Conservation (phyloP, 345 rosid species). For the Eucalyptus caleyi region DNA sequence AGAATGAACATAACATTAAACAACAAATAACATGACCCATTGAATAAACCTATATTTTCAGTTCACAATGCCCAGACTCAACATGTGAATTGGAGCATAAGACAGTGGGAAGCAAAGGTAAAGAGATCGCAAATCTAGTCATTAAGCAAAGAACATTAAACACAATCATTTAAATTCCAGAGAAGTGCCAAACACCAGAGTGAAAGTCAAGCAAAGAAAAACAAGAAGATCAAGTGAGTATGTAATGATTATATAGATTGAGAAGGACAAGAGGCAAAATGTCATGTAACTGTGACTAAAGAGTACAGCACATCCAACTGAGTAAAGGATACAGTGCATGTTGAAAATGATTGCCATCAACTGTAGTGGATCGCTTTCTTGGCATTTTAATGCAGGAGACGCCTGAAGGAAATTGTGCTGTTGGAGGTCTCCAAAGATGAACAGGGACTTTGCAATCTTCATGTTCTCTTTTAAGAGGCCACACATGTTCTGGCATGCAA, state of each 20-base stretch:
- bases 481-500: slow-evolving; percentile 30
- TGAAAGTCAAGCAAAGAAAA: neutral
- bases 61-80: neutral
- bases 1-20: neutral
- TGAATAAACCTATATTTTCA: neutral
- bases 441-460: slow-evolving; percentile 22
- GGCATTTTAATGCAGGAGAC: slow-evolving; percentile 44
- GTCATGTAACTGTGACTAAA: neutral
- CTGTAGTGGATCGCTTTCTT: slow-evolving; percentile 6
- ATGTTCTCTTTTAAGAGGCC: slow-evolving; percentile 20
- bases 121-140: neutral
- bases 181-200: neutral
- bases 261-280: neutral
- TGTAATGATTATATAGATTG: neutral
- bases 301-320: neutral
- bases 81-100: neutral
- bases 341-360: neutral
- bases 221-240: neutral
- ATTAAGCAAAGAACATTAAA: neutral
- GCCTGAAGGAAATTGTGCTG: slow-evolving; percentile 17
- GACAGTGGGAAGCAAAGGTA: neutral
- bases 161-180: neutral
- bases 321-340: slow-evolving; percentile 61
- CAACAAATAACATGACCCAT: neutral
- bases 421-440: slow-evolving; percentile 24